These are phyloP conservation scores for Vanderwaltozyma polyspora DNA, from an alignment of 805 yeast genomes.

Conservation along the genomic window DNA sequence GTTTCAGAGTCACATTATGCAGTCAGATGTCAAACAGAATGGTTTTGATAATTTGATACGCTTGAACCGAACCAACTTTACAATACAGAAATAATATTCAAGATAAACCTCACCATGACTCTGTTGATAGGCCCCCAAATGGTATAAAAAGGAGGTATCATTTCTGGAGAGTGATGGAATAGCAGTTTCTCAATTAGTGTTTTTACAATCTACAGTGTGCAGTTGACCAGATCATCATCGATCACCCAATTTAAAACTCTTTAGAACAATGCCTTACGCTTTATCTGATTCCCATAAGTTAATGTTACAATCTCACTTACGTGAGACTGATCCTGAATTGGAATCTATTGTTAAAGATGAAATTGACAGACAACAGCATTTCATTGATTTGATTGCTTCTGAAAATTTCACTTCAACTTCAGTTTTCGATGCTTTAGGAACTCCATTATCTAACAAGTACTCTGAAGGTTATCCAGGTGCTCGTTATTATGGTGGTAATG, in stretches of 20 bases:
- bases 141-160: not conserved
- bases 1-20: too few relatives aligned
- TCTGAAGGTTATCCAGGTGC: slow-evolving; percentile 99
- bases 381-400: slow-evolving; percentile 88
- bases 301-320: slow-evolving; percentile 46
- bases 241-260: too few relatives aligned
- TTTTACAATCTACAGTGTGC: too few relatives aligned
- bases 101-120: not conserved
- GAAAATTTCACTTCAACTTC: slow-evolving; percentile 95
- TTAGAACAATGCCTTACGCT: too few relatives aligned
- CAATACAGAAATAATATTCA: too few relatives aligned
- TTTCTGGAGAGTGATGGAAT: too few relatives aligned
- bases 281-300: slow-evolving; percentile 49
- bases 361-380: slow-evolving; percentile 82
- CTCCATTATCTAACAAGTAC: slow-evolving; percentile 96
- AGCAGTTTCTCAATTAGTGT: too few relatives aligned
- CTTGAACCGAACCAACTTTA: too few relatives aligned
- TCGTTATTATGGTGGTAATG: slow-evolving; percentile 97
- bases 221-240: too few relatives aligned
- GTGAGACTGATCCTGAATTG: slow-evolving; percentile 70
- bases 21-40: too few relatives aligned
- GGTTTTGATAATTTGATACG: too few relatives aligned
- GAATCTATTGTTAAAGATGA: slow-evolving; percentile 65
- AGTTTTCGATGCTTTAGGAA: slow-evolving; percentile 91
- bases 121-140: not conserved